Conservation (phyloP, 495 filamentous ascomycete genomes). For the Elasticomyces elasticus region DNA sequence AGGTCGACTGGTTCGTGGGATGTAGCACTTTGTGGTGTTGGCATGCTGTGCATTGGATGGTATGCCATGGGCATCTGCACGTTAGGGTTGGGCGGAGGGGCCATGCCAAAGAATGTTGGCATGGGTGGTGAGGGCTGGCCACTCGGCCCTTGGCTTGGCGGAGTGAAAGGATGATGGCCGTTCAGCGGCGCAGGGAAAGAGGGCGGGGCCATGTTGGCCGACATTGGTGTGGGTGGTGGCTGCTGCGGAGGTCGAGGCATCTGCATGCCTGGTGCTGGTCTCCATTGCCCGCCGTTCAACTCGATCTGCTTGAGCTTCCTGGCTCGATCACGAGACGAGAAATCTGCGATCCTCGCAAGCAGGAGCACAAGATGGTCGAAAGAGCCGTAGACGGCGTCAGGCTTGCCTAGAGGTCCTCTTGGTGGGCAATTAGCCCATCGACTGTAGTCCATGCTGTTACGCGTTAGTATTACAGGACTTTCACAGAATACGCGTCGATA, state of each 20-base stretch:
- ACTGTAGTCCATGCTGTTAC: slow-evolving; percentile 60
- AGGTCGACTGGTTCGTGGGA: slow-evolving; percentile 6
- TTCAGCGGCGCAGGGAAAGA: background rate
- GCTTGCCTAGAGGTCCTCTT: slow-evolving; percentile 63
- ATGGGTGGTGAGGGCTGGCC: background rate
- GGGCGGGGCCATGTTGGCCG: slow-evolving; percentile 1
- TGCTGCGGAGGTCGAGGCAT: slow-evolving; percentile 16
- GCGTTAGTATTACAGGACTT: slow-evolving; percentile 1
- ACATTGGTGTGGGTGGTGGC: slow-evolving; percentile 12
- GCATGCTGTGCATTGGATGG: background rate
- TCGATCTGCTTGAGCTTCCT: slow-evolving; percentile 59
- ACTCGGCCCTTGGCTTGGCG: background rate
- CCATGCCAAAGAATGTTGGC: slow-evolving; percentile 51
- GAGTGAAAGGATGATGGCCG: background rate
- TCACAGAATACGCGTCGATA: slow-evolving; percentile 14
- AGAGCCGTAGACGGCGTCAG: slow-evolving; percentile 76
- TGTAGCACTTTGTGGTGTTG: slow-evolving; percentile 9
- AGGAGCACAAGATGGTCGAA: slow-evolving; percentile 78
- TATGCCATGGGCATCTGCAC: slow-evolving; percentile 45
- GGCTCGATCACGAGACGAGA: slow-evolving; percentile 64
- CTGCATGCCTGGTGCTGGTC: slow-evolving; percentile 42
- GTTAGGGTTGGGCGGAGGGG: slow-evolving; percentile 41
- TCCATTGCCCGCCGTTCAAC: slow-evolving; percentile 47
- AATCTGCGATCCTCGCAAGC: slow-evolving; percentile 71
- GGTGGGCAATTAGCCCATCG: slow-evolving; percentile 79